Conservation (phyloP, 2,329 filamentous ascomycete genomes). For the Claviceps sp. region DNA sequence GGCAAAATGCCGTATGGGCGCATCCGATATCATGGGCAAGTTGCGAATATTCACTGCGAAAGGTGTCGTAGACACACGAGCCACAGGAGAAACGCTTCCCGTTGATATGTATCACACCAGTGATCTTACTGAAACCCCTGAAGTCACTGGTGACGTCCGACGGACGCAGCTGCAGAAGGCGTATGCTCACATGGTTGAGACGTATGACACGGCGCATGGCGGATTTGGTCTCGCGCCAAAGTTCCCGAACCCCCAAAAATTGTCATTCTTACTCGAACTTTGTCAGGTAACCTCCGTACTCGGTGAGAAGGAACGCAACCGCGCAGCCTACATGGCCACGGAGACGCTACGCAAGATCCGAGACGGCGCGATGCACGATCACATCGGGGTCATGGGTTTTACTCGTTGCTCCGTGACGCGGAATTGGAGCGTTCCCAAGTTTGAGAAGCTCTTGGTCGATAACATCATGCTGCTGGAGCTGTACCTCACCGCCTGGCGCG, state of each 20-base stretch:
- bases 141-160: constrained; percentile 41
- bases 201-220: constrained; percentile 66
- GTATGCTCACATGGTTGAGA: constrained; percentile 62
- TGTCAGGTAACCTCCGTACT: constrained; percentile 64
- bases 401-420: constrained; percentile 74
- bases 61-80: constrained; percentile 50
- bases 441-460: constrained; percentile 94
- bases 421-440: constrained; percentile 90
- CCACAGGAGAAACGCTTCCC: constrained; percentile 16
- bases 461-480: constrained; percentile 74
- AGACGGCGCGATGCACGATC: constrained; percentile 41
- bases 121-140: not conserved
- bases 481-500: constrained; percentile 75
- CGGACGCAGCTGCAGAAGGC: constrained; percentile 86
- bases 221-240: constrained; percentile 78
- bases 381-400: constrained; percentile 37
- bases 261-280: constrained; percentile 69
- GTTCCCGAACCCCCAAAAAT: constrained; percentile 76
- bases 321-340: constrained; percentile 66
- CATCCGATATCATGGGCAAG: constrained; percentile 68
- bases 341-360: constrained; percentile 65
- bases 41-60: constrained; percentile 81
- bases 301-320: constrained; percentile 62
- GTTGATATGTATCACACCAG: constrained; percentile 9
- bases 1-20: constrained; percentile 67